phyloP scores from a whole-genome alignment of 768 basidiomycete species.

The Xerocomus spinulosus region DNA sequence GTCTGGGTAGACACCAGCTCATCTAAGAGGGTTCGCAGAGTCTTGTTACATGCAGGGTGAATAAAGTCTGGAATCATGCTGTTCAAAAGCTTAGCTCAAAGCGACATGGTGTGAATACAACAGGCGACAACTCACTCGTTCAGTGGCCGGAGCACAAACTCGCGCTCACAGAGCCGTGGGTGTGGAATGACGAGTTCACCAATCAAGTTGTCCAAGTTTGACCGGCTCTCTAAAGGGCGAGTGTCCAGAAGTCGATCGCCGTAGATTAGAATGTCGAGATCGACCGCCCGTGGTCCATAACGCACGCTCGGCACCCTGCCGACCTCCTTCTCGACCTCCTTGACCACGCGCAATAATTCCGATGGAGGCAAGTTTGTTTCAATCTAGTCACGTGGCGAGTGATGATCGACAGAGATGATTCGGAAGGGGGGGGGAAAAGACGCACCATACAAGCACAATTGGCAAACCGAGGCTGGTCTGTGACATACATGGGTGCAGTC shows the following conservation, averaged over 20 bases:
- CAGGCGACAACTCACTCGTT: constrained; percentile 57
- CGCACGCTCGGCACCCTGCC: constrained; percentile 76
- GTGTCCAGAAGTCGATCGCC: constrained; percentile 59
- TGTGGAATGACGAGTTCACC: constrained; percentile 85
- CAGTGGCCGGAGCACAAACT: constrained; percentile 88
- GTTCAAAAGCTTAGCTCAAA: background rate
- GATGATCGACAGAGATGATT: background rate
- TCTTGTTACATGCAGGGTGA: constrained; percentile 55
- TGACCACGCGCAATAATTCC: constrained; percentile 58
- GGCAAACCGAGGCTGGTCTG: constrained; percentile 81
- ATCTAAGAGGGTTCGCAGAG: constrained; percentile 44
- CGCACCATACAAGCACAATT: constrained; percentile 90
- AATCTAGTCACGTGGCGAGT: constrained; percentile 38
- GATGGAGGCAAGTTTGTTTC: constrained; percentile 58
- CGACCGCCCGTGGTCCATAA: no score
- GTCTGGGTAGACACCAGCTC: constrained; percentile 33
- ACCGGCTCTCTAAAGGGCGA: constrained; percentile 37
- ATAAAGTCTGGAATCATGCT: constrained; percentile 78
- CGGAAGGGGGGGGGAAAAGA: constrained; percentile 4
- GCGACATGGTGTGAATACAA: background rate
- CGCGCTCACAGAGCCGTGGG: constrained; percentile 72
- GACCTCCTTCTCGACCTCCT: constrained; percentile 65
- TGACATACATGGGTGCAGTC: constrained; percentile 93
- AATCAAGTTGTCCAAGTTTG: constrained; percentile 55
- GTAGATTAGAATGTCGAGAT: constrained; percentile 85